Evolutionary conservation across 2,329 filamentous ascomycete genomes (phyloP).

Genomic region (Immersiporthe knoxdaviesiana): DNA sequence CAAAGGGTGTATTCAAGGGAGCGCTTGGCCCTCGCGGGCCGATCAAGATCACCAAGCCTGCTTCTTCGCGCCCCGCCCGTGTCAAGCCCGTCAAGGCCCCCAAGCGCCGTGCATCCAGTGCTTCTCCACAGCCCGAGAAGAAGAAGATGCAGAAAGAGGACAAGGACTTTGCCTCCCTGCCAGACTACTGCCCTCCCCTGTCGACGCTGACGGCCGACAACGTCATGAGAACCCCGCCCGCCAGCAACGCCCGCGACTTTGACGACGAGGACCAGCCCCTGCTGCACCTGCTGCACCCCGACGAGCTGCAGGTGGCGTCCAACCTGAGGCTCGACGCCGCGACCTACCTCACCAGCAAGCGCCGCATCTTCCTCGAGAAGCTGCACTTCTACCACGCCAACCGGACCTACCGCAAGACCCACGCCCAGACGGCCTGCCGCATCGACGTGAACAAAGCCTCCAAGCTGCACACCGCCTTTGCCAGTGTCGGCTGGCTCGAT

Average conservation of each 20-base stretch:
- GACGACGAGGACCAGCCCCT: slow-evolving; percentile 81
- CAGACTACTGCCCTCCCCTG: slow-evolving; percentile 73
- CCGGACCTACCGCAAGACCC: slow-evolving; percentile 78
- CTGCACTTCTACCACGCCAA: slow-evolving; percentile 67
- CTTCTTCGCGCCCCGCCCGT: slow-evolving; percentile 41
- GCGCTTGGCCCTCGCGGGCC: slow-evolving; percentile 7
- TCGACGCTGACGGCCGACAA: slow-evolving; percentile 64
- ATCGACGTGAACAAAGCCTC: slow-evolving; percentile 98
- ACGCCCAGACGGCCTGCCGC: slow-evolving; percentile 95
- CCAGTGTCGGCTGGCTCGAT: slow-evolving; percentile 83
- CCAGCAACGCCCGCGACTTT: slow-evolving; percentile 83
- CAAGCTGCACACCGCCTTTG: slow-evolving; percentile 87
- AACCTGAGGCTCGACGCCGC: slow-evolving; percentile 82
- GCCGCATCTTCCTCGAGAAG: slow-evolving; percentile 82
- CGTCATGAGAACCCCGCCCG: slow-evolving; percentile 42
- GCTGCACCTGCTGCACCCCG: slow-evolving; percentile 71
- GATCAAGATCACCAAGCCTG: slow-evolving; percentile 42
- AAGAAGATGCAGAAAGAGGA: slow-evolving; percentile 53
- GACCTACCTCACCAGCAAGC: slow-evolving; percentile 90
- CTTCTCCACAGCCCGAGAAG: slow-evolving; percentile 50
- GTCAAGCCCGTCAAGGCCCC: slow-evolving; percentile 38
- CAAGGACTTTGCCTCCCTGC: slow-evolving; percentile 74
- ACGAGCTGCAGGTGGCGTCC: slow-evolving; percentile 76
- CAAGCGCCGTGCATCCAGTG: slow-evolving; percentile 42
- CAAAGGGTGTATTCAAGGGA: slow-evolving; percentile 30